These are phyloP conservation scores for Aphanoascus verrucosus DNA, from an alignment of 2,329 filamentous ascomycete species.

Conservation along the genomic window DNA sequence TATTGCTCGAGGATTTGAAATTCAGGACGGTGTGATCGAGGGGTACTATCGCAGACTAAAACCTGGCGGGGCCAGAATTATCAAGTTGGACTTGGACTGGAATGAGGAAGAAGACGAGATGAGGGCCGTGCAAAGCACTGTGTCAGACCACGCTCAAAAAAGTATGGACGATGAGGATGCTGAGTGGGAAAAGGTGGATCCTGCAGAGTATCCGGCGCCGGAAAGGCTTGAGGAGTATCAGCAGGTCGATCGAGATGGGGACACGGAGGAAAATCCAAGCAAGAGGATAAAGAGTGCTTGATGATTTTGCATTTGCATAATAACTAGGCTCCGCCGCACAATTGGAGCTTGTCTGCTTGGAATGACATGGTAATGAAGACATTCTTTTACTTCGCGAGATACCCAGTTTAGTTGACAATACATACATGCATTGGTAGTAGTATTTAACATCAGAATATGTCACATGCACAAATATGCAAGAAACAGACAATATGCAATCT, in stretches of 20 bases:
- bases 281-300: conserved; percentile 9
- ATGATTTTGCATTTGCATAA: not conserved
- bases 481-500: no score
- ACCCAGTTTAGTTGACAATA: no score
- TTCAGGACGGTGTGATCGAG: conserved; percentile 41
- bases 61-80: conserved; percentile 46
- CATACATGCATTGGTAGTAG: no score
- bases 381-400: no score
- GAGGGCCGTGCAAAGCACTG: not conserved
- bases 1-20: conserved; percentile 44
- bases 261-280: conserved; percentile 26
- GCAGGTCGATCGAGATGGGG: conserved; percentile 23
- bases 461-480: no score
- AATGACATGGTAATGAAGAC: no score
- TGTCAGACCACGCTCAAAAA: not conserved
- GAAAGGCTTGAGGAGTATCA: conserved; percentile 27
- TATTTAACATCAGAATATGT: no score
- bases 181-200: conserved; percentile 36
- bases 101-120: conserved; percentile 17
- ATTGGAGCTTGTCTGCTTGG: no score
- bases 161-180: conserved; percentile 25
- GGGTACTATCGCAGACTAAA: conserved; percentile 50
- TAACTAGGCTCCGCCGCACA: not conserved
- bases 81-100: conserved; percentile 26
- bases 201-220: conserved; percentile 26